Evolutionary conservation across 2,329 filamentous ascomycete species (phyloP).

Genomic region (Elsinoe necatrix): DNA sequence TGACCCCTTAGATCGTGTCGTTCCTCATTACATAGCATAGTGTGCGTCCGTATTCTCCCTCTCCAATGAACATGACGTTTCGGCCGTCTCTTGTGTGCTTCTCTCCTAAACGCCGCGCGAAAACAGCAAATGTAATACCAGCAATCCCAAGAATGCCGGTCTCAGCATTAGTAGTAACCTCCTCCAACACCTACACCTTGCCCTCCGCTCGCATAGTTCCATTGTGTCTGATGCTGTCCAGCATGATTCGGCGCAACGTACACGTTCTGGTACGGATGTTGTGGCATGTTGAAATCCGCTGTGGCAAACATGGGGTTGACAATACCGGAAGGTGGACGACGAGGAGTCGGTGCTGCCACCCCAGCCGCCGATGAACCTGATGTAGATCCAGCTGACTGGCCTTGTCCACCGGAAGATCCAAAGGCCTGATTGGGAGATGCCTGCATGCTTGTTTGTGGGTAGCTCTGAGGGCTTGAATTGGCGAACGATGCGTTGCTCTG

Average conservation of each 20-base stretch:
- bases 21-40: slow-evolving; percentile 8
- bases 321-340: slow-evolving; percentile 41
- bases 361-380: slow-evolving; percentile 19
- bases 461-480: slow-evolving; percentile 20
- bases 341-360: slow-evolving; percentile 19
- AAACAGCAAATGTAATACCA: background rate
- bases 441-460: slow-evolving; percentile 11
- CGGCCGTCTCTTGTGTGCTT: background rate
- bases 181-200: slow-evolving; percentile 3
- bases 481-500: slow-evolving; percentile 22
- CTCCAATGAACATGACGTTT: background rate
- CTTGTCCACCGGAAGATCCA: slow-evolving; percentile 13
- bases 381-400: slow-evolving; percentile 14
- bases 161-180: background rate
- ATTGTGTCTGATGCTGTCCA: slow-evolving; percentile 8
- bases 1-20: slow-evolving; percentile 3
- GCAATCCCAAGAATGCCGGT: background rate
- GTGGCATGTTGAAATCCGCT: slow-evolving; percentile 67
- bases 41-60: background rate
- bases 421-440: slow-evolving; percentile 1
- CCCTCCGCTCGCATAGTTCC: background rate
- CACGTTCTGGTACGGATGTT: slow-evolving; percentile 73
- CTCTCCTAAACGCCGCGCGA: background rate
- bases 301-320: slow-evolving; percentile 62
- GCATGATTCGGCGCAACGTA: slow-evolving; percentile 60